Percentiles rank a stretch among this genome's conserved stretches.
Evolutionary conservation across 2,329 filamentous ascomycete species (phyloP).

Genomic region (Cadophora luteo-olivacea): DNA sequence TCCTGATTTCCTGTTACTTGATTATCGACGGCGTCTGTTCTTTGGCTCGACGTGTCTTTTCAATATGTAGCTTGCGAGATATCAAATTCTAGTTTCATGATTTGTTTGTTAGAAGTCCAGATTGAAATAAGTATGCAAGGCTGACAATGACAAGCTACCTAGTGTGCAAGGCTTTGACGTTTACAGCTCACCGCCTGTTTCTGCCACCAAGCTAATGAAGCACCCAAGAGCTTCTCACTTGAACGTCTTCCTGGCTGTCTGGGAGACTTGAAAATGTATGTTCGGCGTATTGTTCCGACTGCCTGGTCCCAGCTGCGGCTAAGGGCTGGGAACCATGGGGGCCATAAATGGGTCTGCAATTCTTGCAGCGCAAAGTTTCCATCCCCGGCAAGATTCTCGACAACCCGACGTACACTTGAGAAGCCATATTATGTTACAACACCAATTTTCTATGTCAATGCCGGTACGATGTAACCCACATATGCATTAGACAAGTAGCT

Average conservation of each 20-base stretch:
- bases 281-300: slow-evolving; percentile 29
- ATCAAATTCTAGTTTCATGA: neutral
- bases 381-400: slow-evolving; percentile 30
- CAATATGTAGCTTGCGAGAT: neutral
- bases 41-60: neutral
- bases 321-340: slow-evolving; percentile 21
- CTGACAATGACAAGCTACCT: slow-evolving; percentile 8
- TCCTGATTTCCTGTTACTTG: neutral
- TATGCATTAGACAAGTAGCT: slow-evolving; percentile 19
- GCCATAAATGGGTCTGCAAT: slow-evolving; percentile 36
- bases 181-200: neutral
- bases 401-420: slow-evolving; percentile 37
- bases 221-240: neutral
- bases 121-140: slow-evolving; percentile 5
- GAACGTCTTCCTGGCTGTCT: neutral
- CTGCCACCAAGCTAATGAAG: slow-evolving; percentile 21
- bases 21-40: neutral
- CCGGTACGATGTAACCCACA: slow-evolving; percentile 58
- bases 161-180: neutral
- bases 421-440: slow-evolving; percentile 97
- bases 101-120: slow-evolving; percentile 9
- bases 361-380: slow-evolving; percentile 32
- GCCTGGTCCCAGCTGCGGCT: slow-evolving; percentile 31
- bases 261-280: slow-evolving; percentile 30
- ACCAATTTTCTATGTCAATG: slow-evolving; percentile 99